A percentile compares a stretch with the other conserved stretches of the same genome.
Conservation (phyloP, 2,329 filamentous ascomycete genomes). For the Fusarium musae region DNA sequence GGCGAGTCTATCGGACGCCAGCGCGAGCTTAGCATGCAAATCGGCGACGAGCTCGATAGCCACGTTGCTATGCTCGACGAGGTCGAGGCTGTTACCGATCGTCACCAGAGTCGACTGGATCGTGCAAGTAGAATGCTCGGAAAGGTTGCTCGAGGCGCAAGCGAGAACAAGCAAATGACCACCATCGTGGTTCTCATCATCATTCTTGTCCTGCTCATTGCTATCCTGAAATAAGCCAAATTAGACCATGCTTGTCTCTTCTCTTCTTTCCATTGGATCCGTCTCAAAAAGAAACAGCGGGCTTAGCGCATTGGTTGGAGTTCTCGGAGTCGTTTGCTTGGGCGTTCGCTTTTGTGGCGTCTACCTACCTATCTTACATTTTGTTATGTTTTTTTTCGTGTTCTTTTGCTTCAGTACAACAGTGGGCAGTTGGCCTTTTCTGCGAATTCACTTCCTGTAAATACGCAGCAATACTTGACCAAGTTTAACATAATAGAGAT, state of each 20-base stretch:
- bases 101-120: constrained; percentile 81
- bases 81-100: constrained; percentile 82
- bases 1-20: constrained; percentile 90
- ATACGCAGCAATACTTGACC: neutral
- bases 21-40: constrained; percentile 92
- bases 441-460: constrained; percentile 8
- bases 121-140: constrained; percentile 79
- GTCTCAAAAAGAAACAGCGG: constrained; percentile 18
- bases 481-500: neutral
- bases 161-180: constrained; percentile 88
- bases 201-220: constrained; percentile 83
- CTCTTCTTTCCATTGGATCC: neutral
- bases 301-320: constrained; percentile 36
- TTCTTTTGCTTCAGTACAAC: neutral
- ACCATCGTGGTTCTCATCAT: constrained; percentile 85
- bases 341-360: constrained; percentile 12
- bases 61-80: constrained; percentile 92
- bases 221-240: constrained; percentile 79
- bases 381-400: neutral
- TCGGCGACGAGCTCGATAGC: constrained; percentile 93
- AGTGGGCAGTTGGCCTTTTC: neutral
- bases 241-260: neutral
- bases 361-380: neutral
- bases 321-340: constrained; percentile 28
- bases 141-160: constrained; percentile 76